Evolutionary conservation across 2,329 filamentous ascomycete genomes (phyloP).

Genomic region (Fusarium coffeatum): DNA sequence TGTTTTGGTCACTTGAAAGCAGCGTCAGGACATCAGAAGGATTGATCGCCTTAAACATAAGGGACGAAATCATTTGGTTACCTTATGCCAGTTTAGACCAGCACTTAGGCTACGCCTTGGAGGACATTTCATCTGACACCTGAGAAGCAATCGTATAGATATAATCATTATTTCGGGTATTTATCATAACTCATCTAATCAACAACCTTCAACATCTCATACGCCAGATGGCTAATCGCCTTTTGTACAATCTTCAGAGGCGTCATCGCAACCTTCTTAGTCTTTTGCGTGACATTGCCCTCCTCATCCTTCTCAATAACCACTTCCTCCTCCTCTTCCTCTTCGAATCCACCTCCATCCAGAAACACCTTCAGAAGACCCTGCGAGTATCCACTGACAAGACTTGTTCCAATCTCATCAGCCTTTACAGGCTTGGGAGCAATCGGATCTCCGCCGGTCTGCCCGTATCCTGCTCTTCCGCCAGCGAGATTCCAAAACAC

Average conservation of each 20-base stretch:
- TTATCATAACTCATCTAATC: constrained; percentile 54
- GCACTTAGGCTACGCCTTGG: too few species aligned
- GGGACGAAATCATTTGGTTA: too few species aligned
- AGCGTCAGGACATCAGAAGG: too few species aligned
- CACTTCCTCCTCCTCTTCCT: constrained; percentile 53
- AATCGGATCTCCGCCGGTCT: constrained; percentile 43
- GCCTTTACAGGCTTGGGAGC: constrained; percentile 62
- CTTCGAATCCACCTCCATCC: constrained; percentile 60
- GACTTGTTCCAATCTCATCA: constrained; percentile 57
- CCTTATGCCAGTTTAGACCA: too few species aligned
- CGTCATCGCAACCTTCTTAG: constrained; percentile 56
- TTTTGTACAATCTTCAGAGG: constrained; percentile 60
- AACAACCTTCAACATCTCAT: constrained; percentile 65
- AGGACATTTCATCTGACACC: too few species aligned
- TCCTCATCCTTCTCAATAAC: constrained; percentile 49
- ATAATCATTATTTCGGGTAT: constrained; percentile 36
- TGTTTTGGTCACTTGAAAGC: neutral
- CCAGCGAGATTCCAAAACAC: constrained; percentile 70
- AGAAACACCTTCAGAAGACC: constrained; percentile 69
- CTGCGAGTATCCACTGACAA: constrained; percentile 69
- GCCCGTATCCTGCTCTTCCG: constrained; percentile 45
- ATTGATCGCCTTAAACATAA: too few species aligned
- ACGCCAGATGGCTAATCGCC: constrained; percentile 65
- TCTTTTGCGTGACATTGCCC: constrained; percentile 22
- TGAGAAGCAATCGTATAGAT: neutral